Conservation (phyloP, 176 grass and related monocot species). For the Musa acuminata region DNA sequence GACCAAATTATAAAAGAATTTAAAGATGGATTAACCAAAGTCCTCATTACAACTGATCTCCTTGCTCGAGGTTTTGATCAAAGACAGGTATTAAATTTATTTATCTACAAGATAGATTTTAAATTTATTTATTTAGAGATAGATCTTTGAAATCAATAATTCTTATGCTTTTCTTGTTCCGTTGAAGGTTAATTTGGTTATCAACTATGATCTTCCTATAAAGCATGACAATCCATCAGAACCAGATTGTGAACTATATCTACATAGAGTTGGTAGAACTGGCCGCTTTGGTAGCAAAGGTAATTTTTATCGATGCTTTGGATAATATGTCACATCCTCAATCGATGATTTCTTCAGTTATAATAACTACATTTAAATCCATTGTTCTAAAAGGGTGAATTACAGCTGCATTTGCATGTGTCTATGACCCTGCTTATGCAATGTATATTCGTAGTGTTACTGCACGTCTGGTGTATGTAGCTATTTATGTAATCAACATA, state of each 20-base stretch:
- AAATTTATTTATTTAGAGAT: background rate
- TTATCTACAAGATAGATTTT: constrained; percentile 39
- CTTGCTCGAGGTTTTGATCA: constrained; percentile 94
- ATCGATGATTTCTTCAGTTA: too few species aligned
- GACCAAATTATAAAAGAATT: constrained; percentile 91
- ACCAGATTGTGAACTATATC: constrained; percentile 88
- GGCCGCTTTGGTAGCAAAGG: constrained; percentile 91
- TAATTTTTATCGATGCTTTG: constrained; percentile 19
- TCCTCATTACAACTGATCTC: constrained; percentile 87
- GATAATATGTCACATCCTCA: background rate
- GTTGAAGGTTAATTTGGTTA: constrained; percentile 84
- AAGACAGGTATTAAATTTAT: constrained; percentile 61
- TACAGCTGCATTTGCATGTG: too few species aligned
- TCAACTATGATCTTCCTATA: constrained; percentile 88
- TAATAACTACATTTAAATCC: too few species aligned
- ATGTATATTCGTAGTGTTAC: too few species aligned
- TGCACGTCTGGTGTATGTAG: too few species aligned
- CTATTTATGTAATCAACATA: too few species aligned
- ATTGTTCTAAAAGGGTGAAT: too few species aligned
- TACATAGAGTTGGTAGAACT: constrained; percentile 94
- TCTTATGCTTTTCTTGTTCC: constrained; percentile 13
- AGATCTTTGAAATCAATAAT: background rate
- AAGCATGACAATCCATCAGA: constrained; percentile 49
- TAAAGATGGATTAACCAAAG: constrained; percentile 75
- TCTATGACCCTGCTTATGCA: too few species aligned